These are phyloP conservation scores for Sequoia sempervirens DNA, from an alignment of 75 land plant species.

Conservation along the genomic window DNA sequence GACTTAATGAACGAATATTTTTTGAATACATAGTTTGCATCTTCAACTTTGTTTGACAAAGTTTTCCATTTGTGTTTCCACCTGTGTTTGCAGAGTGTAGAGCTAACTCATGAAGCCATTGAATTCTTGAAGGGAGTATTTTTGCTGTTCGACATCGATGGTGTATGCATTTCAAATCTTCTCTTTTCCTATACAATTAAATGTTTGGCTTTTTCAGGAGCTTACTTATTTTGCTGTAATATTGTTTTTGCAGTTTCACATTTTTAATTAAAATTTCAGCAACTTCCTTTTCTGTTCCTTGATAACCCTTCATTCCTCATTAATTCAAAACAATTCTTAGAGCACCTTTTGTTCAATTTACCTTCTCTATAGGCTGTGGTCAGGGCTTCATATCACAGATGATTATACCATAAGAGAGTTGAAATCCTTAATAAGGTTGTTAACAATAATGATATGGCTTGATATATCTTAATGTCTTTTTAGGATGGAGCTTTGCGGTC, in stretches of 20 bases:
- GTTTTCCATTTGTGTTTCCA: not conserved
- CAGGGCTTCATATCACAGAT: not conserved
- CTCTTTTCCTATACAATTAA: not conserved
- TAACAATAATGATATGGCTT: not conserved
- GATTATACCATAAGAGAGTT: not conserved
- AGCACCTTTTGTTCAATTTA: not conserved
- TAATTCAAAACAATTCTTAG: too few species aligned
- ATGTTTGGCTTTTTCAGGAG: not conserved
- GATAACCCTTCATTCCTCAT: too few species aligned
- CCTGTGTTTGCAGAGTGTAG: conserved; percentile 72
- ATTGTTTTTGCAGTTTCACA: not conserved
- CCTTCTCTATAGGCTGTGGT: not conserved
- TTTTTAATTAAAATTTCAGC: not conserved
- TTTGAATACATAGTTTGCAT: not conserved
- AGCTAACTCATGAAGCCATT: conserved; percentile 75
- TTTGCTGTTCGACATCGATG: conserved; percentile 64
- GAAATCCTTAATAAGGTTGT: not conserved
- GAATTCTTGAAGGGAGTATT: conserved; percentile 74
- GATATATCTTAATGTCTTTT: not conserved
- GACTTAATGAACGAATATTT: not conserved
- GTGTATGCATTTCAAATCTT: conserved; percentile 32
- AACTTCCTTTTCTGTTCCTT: too few species aligned
- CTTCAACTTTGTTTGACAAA: not conserved
- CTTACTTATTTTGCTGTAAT: not conserved
- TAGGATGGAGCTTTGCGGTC: conserved; percentile 81